Evolutionary conservation across 495 filamentous ascomycete genomes (phyloP).

Genomic region (Penicillium argentinense): DNA sequence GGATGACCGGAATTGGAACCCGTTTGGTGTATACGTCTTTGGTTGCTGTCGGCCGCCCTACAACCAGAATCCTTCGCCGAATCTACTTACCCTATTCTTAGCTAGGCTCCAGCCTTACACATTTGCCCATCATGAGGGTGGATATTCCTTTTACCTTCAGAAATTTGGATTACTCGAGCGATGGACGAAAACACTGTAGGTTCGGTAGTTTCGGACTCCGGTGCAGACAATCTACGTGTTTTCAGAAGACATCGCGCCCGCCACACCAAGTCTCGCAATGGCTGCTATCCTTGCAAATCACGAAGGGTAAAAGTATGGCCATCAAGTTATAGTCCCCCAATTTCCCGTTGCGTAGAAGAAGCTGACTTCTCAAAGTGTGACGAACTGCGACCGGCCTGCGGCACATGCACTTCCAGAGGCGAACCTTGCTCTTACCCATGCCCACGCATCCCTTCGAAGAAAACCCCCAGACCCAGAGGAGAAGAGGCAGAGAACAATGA

Average conservation of each 20-base stretch:
- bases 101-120: no score
- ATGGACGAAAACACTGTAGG: no score
- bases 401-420: conserved; percentile 7
- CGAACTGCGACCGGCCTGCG: conserved; percentile 12
- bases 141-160: no score
- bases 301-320: conserved; percentile 10
- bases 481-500: background rate
- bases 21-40: no score
- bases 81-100: no score
- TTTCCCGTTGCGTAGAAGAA: background rate
- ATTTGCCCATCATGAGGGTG: no score
- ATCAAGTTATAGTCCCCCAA: background rate
- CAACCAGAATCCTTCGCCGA: no score
- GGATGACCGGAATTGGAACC: no score
- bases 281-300: conserved; percentile 13
- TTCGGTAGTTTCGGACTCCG: no score
- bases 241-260: conserved; percentile 5
- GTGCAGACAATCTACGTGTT: no score
- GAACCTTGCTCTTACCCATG: conserved; percentile 11
- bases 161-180: no score
- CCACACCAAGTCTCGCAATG: conserved; percentile 12
- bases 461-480: background rate
- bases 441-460: background rate
- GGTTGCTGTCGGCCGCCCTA: no score
- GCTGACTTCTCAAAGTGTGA: conserved; percentile 13